phyloP scores from a whole-genome alignment of 805 yeast genomes.

The Candida ulmi region DNA sequence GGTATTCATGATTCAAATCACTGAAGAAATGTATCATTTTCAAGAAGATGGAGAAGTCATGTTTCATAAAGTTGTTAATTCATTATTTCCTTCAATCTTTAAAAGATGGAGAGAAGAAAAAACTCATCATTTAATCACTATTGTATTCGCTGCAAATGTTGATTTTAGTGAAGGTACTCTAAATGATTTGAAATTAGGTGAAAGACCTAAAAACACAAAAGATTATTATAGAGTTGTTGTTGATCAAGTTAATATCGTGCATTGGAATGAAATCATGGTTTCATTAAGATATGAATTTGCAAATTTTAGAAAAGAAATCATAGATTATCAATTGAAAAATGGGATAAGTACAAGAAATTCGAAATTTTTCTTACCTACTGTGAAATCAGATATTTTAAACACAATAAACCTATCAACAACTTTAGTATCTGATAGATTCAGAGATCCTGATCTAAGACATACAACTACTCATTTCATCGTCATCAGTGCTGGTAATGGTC shows the following conservation, averaged over 20 bases:
- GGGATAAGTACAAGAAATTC: constrained; percentile 26
- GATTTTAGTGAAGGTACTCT: constrained; percentile 48
- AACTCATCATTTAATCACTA: constrained; percentile 87
- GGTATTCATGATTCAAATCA: constrained; percentile 78
- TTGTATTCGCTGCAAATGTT: constrained; percentile 78
- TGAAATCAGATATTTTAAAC: constrained; percentile 85
- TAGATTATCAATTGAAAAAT: constrained; percentile 35
- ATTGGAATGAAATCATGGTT: constrained; percentile 92
- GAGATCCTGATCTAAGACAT: constrained; percentile 81
- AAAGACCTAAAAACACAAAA: constrained; percentile 55
- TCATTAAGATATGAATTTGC: constrained; percentile 80
- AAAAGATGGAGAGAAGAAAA: constrained; percentile 81
- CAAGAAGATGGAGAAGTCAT: constrained; percentile 94
- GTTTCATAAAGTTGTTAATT: constrained; percentile 87
- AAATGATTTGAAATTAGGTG: constrained; percentile 62
- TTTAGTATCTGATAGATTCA: constrained; percentile 67
- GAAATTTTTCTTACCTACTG: constrained; percentile 67
- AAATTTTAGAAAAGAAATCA: constrained; percentile 69
- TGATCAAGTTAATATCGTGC: constrained; percentile 82
- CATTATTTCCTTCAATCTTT: constrained; percentile 86
- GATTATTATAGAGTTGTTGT: constrained; percentile 93
- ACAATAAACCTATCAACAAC: constrained; percentile 82
- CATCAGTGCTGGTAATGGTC: constrained; percentile 88
- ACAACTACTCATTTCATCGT: constrained; percentile 88
- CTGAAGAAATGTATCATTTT: constrained; percentile 97